Base-by-base conservation (phyloP, 805 yeast genomes). In the Barnettozyma botsteinii region DNA sequence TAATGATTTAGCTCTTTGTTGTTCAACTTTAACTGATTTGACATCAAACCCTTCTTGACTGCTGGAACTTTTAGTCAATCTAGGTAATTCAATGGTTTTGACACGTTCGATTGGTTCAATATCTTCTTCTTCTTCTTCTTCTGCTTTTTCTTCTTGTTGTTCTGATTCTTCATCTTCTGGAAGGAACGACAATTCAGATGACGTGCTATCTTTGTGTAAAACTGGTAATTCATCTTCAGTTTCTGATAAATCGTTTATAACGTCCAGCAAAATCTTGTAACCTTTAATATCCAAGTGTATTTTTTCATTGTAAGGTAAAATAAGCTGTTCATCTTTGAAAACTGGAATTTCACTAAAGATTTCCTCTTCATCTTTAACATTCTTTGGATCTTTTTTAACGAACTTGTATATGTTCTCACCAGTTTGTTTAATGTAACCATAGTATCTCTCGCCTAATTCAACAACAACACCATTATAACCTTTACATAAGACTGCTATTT, bases 401-500 rank as follows among this genome's bases (percentile, higher is more conserved):
- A 64, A 52, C 13, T 52, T 50, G 34, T 51, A 67, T 4, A 50
- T 40, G 5, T 51, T 41, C 7, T 49, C 53, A 2, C 47, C 42
- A 6, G 48, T 28, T 34, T 53, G 45, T 25, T 40, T 44, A 7
- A 55, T 35, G 25, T 53, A 50, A n/a, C 62, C 62, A 31, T 69
- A 68, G 14, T 67, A 48, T 15, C 53, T 50, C 15, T 58, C 61
- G 0, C 95, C 93, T 30, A 86, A 72, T 5, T 73, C 67, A 15
- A 88, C 73, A 9, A 74, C 70, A 37, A 85, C 64, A 10, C 97
- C 96, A 59, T 91, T 91, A 62, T 79, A 74, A 4, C 98, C 97
- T 40, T 77, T 59, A 60, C 97, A 91, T 33, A 73, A 73, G 37
- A 91, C 57, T 13, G 62, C 65, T 33, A 86, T 58, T 33, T 66